Evolutionary conservation across 1,284 basidiomycete genomes (phyloP), one percentile per base, ranked within the genome.

Genomic region (Naganishia liquefaciens): DNA sequence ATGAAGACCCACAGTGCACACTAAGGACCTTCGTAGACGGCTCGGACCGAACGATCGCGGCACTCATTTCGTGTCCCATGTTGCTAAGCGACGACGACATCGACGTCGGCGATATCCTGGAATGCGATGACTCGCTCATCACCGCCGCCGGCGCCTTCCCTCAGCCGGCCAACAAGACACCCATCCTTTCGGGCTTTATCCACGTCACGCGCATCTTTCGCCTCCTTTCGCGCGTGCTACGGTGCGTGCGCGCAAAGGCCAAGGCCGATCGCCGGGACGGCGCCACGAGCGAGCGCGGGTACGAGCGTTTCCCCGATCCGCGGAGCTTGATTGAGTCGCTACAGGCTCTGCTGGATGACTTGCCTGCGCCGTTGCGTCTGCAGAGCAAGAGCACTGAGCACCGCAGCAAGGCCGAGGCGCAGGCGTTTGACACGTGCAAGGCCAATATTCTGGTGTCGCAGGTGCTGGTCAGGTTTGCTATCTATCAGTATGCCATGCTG

Each of bases 71-170:
- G 19, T 63, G 54, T 10, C 69, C 69, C 4, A 60, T 73, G 54
- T 67, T 68, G 13, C 68, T 73, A 13, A 63, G 66, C 52, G 72
- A 74, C 53, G 62, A 58, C 49, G 71, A 72, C 52, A 66, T 73
- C 13, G 68, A 53, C 46, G 53, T 72, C 1, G 66, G 72, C 7
- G 65, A 68, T 19, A 77, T 77, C 0, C 58, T 74, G 17, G 77
- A 79, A 66, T 73, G 77, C 13, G 76, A 77, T 64, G 78, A 79
- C 64, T 75, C 77, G 40, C 70, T 74, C 49, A 79, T 79, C 69
- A 77, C 76, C 0, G 27, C 67, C 0, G 67, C 69, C 25, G 76
- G 76, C 0, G 72, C 77, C 27, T 63, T 73, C 19, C 73, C 74
- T 2, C 77, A 77, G 64, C 73, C 75, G 0, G 37, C 62, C 0